Conservation (phyloP, 2,329 filamentous ascomycete species). For the Trichoderma sp. region DNA sequence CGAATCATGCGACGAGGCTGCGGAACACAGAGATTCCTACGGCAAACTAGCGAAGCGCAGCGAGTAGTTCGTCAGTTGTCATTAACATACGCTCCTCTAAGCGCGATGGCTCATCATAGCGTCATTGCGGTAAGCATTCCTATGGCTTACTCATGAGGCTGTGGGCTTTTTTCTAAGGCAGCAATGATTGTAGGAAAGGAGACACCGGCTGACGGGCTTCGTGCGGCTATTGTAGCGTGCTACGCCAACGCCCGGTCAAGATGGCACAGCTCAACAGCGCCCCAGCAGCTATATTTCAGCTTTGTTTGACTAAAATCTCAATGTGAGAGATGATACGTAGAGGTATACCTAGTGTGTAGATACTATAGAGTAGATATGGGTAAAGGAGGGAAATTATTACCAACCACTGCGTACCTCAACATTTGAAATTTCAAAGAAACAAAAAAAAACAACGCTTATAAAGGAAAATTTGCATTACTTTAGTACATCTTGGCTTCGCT, state of each 20-base stretch:
- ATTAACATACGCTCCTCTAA: background rate
- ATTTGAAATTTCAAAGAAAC: accelerated
- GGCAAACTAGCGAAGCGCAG: background rate
- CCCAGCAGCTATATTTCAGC: background rate
- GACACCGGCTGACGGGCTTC: background rate
- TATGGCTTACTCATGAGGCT: background rate
- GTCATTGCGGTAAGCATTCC: background rate
- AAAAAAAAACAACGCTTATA: background rate
- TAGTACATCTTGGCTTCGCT: background rate
- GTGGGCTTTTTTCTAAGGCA: background rate
- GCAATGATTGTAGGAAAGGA: background rate
- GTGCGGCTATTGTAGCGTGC: background rate
- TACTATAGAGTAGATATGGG: background rate
- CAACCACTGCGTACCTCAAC: background rate
- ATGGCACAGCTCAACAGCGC: background rate
- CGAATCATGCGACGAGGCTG: accelerated
- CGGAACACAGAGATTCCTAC: background rate
- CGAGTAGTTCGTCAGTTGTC: background rate
- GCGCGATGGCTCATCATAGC: background rate
- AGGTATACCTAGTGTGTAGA: background rate
- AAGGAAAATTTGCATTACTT: background rate
- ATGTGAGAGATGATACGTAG: background rate
- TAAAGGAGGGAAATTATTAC: accelerated
- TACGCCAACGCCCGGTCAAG: background rate
- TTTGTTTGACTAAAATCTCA: background rate